Conservation (phyloP, 805 yeast genomes). For the Spathaspora sp. region DNA sequence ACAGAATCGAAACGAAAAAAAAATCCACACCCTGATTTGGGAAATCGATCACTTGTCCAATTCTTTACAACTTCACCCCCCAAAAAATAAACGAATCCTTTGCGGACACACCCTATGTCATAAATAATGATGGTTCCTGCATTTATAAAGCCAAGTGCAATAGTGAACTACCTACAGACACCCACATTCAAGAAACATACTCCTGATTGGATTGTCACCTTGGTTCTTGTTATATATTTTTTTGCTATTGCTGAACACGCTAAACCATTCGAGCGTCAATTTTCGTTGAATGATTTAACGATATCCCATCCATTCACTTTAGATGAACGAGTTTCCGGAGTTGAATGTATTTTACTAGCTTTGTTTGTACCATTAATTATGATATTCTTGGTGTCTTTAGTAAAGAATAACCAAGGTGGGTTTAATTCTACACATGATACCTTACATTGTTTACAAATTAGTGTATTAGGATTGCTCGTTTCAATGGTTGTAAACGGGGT, state of each 20-base stretch:
- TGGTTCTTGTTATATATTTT: slow-evolving; percentile 21
- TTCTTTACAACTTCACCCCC: background rate
- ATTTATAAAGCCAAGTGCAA: slow-evolving; percentile 6
- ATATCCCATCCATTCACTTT: slow-evolving; percentile 35
- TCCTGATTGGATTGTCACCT: slow-evolving; percentile 28
- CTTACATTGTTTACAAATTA: slow-evolving; percentile 19
- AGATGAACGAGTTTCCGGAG: slow-evolving; percentile 27
- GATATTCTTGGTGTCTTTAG: slow-evolving; percentile 13
- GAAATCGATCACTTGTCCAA: background rate
- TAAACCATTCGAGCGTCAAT: slow-evolving; percentile 33
- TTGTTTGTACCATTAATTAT: slow-evolving; percentile 16
- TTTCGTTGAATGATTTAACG: slow-evolving; percentile 25
- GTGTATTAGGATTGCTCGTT: slow-evolving; percentile 26
- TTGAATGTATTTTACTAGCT: slow-evolving; percentile 25
- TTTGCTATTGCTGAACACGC: slow-evolving; percentile 28
- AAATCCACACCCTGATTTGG: background rate
- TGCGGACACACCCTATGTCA: no score
- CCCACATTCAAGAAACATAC: slow-evolving; percentile 7
- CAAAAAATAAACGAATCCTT: background rate
- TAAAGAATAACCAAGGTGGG: slow-evolving; percentile 1
- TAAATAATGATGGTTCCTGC: background rate
- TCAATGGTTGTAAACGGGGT: slow-evolving; percentile 29
- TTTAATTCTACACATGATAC: slow-evolving; percentile 5
- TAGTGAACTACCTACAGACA: slow-evolving; percentile 6
- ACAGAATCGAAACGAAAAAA: background rate